Base-by-base conservation (phyloP, 805 yeast species). In the Candida namnaoensis region DNA sequence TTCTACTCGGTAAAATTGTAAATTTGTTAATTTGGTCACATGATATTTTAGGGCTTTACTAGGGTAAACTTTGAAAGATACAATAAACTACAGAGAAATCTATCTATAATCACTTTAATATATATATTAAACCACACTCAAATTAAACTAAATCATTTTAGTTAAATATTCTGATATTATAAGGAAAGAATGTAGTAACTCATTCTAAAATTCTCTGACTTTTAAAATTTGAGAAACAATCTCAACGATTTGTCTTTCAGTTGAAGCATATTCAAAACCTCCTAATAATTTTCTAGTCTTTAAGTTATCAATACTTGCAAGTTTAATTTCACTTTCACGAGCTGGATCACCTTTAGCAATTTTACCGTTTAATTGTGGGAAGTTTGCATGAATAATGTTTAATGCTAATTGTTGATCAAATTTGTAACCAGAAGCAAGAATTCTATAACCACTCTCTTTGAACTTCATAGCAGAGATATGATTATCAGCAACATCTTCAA, bases 401-500 rank as follows among this genome's bases (percentile, higher is more conserved):
- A 49, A 35, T 26, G 28, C 28, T 26, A 26, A 26, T 26, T 26
- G 28, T 8, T 7, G 10, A 8, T 7, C 4, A 26, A 32, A 19
- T 5, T 6, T 6, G 5, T 24, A 23, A 12, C 28, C 19, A 32
- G 23, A 8, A 15, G 35, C 30, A 5, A 32, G 9, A 13, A 26
- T 8, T 26, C 28, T 26, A 26, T 26, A 4, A 26, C 28, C 28
- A 8, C 10, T 8, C 10, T 7, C 7, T 26, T 26, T 10, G 7
- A 15, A n/a, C 19, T 37, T 28, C 23, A 63, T 56, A 2, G 65
- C 66, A 34, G 50, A 46, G 7, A 65, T 13, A 49, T 68, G 72
- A 9, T 68, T 68, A 34, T 41, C 46, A 9, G 71, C 71, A 14
- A 66, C 71, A 36, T 67, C 71, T 48, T 71, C 54, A 8, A 68